Base-by-base conservation (phyloP, 2,329 filamentous ascomycete species). In the Thelonectria rubi region DNA sequence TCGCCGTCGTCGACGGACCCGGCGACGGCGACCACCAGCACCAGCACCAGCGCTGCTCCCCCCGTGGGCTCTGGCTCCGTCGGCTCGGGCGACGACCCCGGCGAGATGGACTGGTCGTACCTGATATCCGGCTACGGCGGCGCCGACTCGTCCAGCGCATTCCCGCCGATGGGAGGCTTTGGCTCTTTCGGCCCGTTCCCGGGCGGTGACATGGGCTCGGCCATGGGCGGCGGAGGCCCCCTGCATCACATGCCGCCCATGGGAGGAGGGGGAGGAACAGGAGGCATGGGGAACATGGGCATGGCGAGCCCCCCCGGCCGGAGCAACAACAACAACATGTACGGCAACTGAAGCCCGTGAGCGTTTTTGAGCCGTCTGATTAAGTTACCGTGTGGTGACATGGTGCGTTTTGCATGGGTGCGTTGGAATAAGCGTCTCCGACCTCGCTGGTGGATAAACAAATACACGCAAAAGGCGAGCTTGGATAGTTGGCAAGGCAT, bases 41-140 rank as follows among this genome's bases (percentile, higher is more conserved):
- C n/a, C 2, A 30, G 2, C 26, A 30, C 26, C 26, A 30, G 5
- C 26, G 7, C 26, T 17, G 50, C 54, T 17, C 54, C 62, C 48
- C 55, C 56, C 49, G 47, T 62, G 43, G 52, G 55, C 58, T 65
- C 67, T 24, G 57, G 65, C 14, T 66, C 69, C 40, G 53, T 66
- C 57, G 53, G 56, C 53, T 68, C 72, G 6, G 68, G 69, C 14
- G 69, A 73, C 15, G 77, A 78, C 11, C 64, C 70, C 1, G 67
- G 67, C 12, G 75, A 80, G 30, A 80, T 84, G 80, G 81, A 84
- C 66, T 84, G 82, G 82, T 79, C 77, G 26, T 80, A 80, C 39
- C 72, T 84, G 52, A 76, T 84, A 68, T 78, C 81, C 39, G 74
- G 75, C 20, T 80, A 80, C 58, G 72, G 73, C n/a, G 75, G 77